Evolutionary conservation across 2,329 filamentous ascomycete genomes (phyloP).

Genomic region (Fusarium coicis): DNA sequence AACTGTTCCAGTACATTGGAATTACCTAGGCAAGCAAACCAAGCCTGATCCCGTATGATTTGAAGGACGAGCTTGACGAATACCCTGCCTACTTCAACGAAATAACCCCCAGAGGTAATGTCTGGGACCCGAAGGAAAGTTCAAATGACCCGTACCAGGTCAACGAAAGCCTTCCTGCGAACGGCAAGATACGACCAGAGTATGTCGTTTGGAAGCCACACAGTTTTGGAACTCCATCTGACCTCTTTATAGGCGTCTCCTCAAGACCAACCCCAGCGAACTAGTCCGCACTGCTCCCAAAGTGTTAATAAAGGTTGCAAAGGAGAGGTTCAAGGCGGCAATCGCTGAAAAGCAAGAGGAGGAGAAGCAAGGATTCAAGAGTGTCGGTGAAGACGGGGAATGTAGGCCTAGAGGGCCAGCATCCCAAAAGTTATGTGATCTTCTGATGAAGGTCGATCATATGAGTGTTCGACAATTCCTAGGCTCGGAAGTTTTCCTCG

Average conservation of each 20-base stretch:
- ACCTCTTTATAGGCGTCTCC: background rate
- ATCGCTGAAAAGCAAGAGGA: background rate
- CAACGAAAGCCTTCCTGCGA: background rate
- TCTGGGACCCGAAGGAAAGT: rapidly evolving
- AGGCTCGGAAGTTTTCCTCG: background rate
- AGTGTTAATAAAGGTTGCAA: rapidly evolving
- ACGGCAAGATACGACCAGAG: background rate
- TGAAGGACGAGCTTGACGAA: rapidly evolving
- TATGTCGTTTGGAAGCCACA: background rate
- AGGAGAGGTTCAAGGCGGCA: background rate
- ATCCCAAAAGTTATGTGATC: background rate
- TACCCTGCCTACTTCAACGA: background rate
- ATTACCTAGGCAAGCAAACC: background rate
- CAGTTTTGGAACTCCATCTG: background rate
- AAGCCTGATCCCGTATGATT: rapidly evolving
- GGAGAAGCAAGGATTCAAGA: background rate
- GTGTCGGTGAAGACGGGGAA: rapidly evolving
- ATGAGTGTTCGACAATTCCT: background rate
- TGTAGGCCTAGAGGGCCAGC: background rate
- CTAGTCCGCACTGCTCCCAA: rapidly evolving
- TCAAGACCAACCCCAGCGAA: background rate
- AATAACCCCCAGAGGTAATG: background rate
- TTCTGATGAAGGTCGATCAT: background rate
- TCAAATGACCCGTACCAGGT: background rate
- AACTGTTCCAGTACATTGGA: background rate